Percentiles rank a stretch among this genome's conserved stretches.
Conservation (phyloP, 129 eudicot species). For the Flaveria sonorensis region DNA sequence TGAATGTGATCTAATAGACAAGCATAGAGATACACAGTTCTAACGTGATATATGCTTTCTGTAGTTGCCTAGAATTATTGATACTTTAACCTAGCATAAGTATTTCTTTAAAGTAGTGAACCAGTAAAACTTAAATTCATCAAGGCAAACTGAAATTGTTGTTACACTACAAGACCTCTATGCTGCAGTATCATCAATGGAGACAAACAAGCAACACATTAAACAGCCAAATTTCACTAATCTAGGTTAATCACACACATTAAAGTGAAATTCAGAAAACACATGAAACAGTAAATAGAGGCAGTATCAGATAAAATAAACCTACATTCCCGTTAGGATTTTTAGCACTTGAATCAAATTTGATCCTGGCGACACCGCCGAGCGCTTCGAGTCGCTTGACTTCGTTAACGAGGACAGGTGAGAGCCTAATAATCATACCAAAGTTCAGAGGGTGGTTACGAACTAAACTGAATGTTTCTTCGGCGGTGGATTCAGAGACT, state of each 20-base stretch:
- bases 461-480: conserved; percentile 78
- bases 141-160: too few species aligned
- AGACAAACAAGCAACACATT: neutral
- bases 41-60: neutral
- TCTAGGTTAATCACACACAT: conserved; percentile 24
- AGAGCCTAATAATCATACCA: conserved; percentile 74
- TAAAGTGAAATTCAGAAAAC: neutral
- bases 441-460: conserved; percentile 62
- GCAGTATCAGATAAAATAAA: conserved; percentile 14
- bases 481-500: conserved; percentile 39
- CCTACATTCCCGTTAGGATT: conserved; percentile 75
- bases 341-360: conserved; percentile 67
- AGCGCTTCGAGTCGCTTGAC: conserved; percentile 80
- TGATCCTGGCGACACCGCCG: conserved; percentile 71
- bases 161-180: neutral
- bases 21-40: too few species aligned
- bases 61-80: neutral
- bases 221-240: conserved; percentile 15
- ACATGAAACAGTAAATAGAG: conserved; percentile 11
- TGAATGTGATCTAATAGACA: conserved; percentile 1
- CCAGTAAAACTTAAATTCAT: too few species aligned
- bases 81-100: too few species aligned
- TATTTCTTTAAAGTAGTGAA: too few species aligned
- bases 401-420: conserved; percentile 90
- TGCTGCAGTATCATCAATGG: conserved; percentile 12